phyloP scores from a whole-genome alignment of 2,329 filamentous ascomycete genomes.

The Rhinocladiella mackenziei region DNA sequence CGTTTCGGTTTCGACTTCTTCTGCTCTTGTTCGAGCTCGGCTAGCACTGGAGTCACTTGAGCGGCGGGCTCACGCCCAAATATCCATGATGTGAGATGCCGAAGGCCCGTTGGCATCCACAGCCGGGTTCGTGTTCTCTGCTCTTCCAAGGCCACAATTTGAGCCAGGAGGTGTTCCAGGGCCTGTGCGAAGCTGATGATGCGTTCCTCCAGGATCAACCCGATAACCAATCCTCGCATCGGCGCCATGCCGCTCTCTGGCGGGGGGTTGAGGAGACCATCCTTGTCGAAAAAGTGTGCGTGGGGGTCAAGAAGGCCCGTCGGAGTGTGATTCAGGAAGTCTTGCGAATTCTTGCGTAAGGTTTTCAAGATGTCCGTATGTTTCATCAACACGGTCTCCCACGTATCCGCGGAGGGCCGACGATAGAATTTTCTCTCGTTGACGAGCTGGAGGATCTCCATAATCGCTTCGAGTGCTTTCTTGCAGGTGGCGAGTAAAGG shows the following conservation, averaged over 20 bases:
- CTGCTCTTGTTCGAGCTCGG: not conserved
- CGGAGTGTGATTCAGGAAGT: conserved; percentile 37
- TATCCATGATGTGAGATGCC: conserved; percentile 41
- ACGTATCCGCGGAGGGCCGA: not conserved
- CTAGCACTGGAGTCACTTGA: not conserved
- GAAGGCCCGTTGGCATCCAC: conserved; percentile 44
- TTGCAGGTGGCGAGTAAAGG: conserved; percentile 32
- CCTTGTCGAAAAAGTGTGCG: conserved; percentile 41
- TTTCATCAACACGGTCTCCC: not conserved
- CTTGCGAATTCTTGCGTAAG: conserved; percentile 3
- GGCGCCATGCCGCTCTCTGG: conserved; percentile 29
- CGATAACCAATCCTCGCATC: conserved; percentile 42
- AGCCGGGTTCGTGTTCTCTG: conserved; percentile 37
- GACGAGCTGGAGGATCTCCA: conserved; percentile 33
- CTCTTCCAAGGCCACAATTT: conserved; percentile 38
- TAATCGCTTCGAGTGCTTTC: conserved; percentile 27
- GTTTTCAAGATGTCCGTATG: not conserved
- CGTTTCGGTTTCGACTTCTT: not conserved
- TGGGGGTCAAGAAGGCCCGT: conserved; percentile 42
- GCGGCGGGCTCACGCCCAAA: conserved; percentile 22
- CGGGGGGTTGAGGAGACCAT: conserved; percentile 37
- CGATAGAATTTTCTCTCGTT: conserved; percentile 26
- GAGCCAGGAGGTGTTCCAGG: conserved; percentile 37
- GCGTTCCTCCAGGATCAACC: conserved; percentile 49
- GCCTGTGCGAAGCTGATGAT: conserved; percentile 33